phyloP scores from a whole-genome alignment of 306 rosid species.

The Morella rubra region DNA sequence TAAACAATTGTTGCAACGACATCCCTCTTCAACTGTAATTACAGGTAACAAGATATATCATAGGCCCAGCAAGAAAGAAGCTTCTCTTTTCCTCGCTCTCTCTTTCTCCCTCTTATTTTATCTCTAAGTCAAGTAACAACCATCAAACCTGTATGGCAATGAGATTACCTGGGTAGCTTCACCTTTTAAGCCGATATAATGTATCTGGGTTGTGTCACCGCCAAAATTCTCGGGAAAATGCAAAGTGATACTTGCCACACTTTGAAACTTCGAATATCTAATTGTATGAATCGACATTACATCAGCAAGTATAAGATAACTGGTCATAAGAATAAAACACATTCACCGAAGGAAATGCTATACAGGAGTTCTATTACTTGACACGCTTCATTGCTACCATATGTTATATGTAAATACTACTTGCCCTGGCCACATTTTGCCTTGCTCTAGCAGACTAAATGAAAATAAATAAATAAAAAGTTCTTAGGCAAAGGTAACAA shows the following conservation, averaged over 20 bases:
- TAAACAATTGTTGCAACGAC: conserved; percentile 87
- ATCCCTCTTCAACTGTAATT: conserved; percentile 79
- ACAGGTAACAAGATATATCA: conserved; percentile 19
- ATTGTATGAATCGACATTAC: conserved; percentile 15
- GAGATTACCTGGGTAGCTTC: conserved; percentile 90
- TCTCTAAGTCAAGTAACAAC: background rate
- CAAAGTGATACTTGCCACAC: conserved; percentile 85
- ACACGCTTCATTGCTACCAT: conserved; percentile 13
- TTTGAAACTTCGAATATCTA: conserved; percentile 93
- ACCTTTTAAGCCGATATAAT: conserved; percentile 95
- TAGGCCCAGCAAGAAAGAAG: background rate
- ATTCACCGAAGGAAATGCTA: background rate
- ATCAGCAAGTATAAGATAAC: conserved; percentile 19
- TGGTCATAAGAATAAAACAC: conserved; percentile 16
- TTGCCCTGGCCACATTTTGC: background rate
- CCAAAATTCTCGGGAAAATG: conserved; percentile 93
- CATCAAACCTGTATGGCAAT: conserved; percentile 11
- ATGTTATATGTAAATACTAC: background rate
- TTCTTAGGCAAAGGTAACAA: conserved; percentile 8
- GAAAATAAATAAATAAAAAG: background rate
- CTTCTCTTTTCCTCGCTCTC: too few species aligned
- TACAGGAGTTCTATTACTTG: conserved; percentile 2
- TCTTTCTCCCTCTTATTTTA: too few species aligned
- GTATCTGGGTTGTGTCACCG: conserved; percentile 74
- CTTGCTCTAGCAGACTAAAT: background rate